phyloP scores from a whole-genome alignment of 345 rosid species.

The Brassica incana region DNA sequence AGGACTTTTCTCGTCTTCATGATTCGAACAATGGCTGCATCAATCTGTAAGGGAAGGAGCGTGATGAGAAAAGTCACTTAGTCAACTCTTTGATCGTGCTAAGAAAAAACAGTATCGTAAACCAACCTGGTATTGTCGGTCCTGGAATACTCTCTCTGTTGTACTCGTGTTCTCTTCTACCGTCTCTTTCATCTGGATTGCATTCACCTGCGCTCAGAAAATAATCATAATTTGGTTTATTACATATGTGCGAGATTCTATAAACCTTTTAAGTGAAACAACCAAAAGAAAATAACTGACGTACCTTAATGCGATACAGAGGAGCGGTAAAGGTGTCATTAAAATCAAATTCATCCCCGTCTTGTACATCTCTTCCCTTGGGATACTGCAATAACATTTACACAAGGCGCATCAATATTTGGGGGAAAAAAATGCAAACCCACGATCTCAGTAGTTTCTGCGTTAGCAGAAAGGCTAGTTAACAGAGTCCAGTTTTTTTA shows the following conservation, averaged over 20 bases:
- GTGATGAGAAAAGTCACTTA: neutral
- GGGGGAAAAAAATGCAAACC: neutral
- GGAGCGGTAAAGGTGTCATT: slow-evolving; percentile 80
- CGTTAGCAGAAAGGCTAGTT: slow-evolving; percentile 1
- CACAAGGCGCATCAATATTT: neutral
- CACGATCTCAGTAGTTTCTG: neutral
- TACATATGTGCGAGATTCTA: neutral
- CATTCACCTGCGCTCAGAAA: slow-evolving; percentile 73
- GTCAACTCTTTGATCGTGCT: neutral
- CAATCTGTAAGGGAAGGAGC: slow-evolving; percentile 53
- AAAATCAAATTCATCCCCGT: slow-evolving; percentile 79
- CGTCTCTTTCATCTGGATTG: slow-evolving; percentile 99
- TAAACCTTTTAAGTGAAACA: neutral
- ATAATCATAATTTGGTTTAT: neutral
- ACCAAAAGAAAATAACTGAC: neutral
- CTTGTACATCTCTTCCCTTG: slow-evolving; percentile 93
- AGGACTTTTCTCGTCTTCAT: slow-evolving; percentile 98
- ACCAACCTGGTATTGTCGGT: slow-evolving; percentile 95
- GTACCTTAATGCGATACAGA: slow-evolving; percentile 86
- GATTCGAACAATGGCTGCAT: slow-evolving; percentile 97
- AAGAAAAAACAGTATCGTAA: neutral
- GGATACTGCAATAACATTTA: slow-evolving; percentile 55
- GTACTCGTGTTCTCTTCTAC: slow-evolving; percentile 98
- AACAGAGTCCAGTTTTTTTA: neutral
- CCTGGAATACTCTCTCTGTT: slow-evolving; percentile 97